Base-by-base conservation (phyloP, 2,329 filamentous ascomycete species). In the Ustulina deusta region DNA sequence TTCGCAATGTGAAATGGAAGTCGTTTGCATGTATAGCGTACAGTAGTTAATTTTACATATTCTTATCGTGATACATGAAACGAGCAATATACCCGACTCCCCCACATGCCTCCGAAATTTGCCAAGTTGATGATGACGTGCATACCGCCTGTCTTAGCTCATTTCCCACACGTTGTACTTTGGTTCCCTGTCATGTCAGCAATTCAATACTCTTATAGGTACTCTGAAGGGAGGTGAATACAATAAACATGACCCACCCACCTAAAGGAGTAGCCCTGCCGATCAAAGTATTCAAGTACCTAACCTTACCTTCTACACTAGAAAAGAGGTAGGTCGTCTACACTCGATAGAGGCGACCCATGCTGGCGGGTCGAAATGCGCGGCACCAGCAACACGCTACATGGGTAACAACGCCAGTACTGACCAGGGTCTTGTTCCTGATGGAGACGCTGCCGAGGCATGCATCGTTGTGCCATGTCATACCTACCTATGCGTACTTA, bases 301-400 rank as follows among this genome's bases (percentile, higher is more conserved):
- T 27, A 6, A 48, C 22, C 44, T 48, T 27, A 49, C 46, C 46
- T 49, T 17, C 25, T 7, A 3, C n/a, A 25, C 42, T 46, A n/a
- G n/a, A n/a, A n/a, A n/a, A n/a, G n/a, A n/a, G n/a, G n/a, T 29
- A 17, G 11, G 29, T 49, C 46, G 17, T 49, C 25, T 49, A 49
- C 17, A 9, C 11, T 20, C n/a, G n/a, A n/a, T n/a, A 11, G n/a
- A 20, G 10, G 22, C 15, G 27, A 11, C 13, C 52, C 34, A 42
- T 22, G 11, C 13, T 29, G 36, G 36, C 52, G 52, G 34, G 34
- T 56, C 52, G 52, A 56, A 29, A 13, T 27, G 34, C 52, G 29
- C 36, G n/a, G n/a, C 32, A 38, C 32, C 25, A 54, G 17, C 13
- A 6, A 38, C 17, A 40, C 52, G 52, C 36, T 42, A 56, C 13